phyloP scores from a whole-genome alignment of 345 rosid genomes.

The Barbarea vulgaris region DNA sequence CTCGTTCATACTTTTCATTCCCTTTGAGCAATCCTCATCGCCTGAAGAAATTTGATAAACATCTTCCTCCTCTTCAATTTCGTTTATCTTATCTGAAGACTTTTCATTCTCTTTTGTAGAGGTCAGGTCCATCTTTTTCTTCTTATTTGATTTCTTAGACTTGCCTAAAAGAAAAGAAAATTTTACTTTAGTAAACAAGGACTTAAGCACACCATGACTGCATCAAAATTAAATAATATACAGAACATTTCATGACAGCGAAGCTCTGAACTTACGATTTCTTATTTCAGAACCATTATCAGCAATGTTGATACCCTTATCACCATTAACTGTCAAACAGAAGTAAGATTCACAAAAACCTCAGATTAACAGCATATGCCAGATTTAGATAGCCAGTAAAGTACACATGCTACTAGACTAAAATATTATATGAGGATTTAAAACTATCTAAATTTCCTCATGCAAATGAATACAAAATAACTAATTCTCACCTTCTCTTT shows the following conservation, averaged over 20 bases:
- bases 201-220: neutral
- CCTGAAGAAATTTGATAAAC: constrained; percentile 72
- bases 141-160: constrained; percentile 37
- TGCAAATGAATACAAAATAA: neutral
- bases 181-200: neutral
- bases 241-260: neutral
- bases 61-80: constrained; percentile 42
- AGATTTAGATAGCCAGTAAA: neutral
- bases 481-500: constrained; percentile 16
- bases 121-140: constrained; percentile 29
- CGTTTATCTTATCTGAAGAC: constrained; percentile 30
- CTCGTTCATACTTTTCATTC: constrained; percentile 70
- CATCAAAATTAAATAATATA: neutral
- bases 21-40: constrained; percentile 66
- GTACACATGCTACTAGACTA: neutral
- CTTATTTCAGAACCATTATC: constrained; percentile 14
- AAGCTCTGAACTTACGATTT: constrained; percentile 25
- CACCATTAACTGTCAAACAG: constrained; percentile 27
- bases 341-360: neutral
- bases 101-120: constrained; percentile 16
- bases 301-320: too few species aligned
- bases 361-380: neutral
- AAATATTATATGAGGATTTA: neutral
- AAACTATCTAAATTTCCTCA: neutral
- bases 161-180: constrained; percentile 28